These are phyloP conservation scores for Erodium maritimum DNA, from an alignment of 345 rosid genomes.

Conservation along the genomic window DNA sequence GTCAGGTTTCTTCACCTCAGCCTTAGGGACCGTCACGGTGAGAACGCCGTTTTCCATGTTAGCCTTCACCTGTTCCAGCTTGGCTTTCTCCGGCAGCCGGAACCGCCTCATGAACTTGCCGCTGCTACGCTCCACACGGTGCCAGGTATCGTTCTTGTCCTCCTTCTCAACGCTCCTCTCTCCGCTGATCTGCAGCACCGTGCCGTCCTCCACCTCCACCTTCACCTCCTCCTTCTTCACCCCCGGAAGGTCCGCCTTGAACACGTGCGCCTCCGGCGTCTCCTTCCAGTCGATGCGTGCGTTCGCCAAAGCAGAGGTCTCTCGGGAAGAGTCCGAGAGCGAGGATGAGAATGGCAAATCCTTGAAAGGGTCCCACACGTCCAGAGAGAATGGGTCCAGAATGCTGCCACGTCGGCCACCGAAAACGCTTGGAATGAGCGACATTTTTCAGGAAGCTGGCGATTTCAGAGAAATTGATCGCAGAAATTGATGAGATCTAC, in stretches of 20 bases:
- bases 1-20: neutral
- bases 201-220: slow-evolving; percentile 6
- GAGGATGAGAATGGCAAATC: slow-evolving; percentile 4
- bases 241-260: slow-evolving; percentile 8
- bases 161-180: slow-evolving; percentile 12
- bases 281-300: slow-evolving; percentile 6
- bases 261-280: slow-evolving; percentile 4
- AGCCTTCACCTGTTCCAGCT: slow-evolving; percentile 8
- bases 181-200: slow-evolving; percentile 10
- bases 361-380: slow-evolving; percentile 4
- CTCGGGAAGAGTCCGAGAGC: slow-evolving; percentile 1
- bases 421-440: slow-evolving; percentile 9
- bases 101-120: slow-evolving; percentile 10
- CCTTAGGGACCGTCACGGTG: slow-evolving; percentile 5
- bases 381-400: slow-evolving; percentile 2
- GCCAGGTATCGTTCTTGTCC: slow-evolving; percentile 17
- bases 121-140: slow-evolving; percentile 14
- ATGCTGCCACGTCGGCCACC: slow-evolving; percentile 1
- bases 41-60: slow-evolving; percentile 13
- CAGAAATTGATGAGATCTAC: too few relatives aligned
- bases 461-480: too few relatives aligned
- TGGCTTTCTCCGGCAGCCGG: slow-evolving; percentile 11
- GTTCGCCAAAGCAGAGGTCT: slow-evolving; percentile 5
- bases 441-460: neutral
- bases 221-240: too few relatives aligned